These are phyloP conservation scores for Ampelocalamus luodianensis DNA, from an alignment of 176 grass and related monocot genomes.

Conservation along the genomic window DNA sequence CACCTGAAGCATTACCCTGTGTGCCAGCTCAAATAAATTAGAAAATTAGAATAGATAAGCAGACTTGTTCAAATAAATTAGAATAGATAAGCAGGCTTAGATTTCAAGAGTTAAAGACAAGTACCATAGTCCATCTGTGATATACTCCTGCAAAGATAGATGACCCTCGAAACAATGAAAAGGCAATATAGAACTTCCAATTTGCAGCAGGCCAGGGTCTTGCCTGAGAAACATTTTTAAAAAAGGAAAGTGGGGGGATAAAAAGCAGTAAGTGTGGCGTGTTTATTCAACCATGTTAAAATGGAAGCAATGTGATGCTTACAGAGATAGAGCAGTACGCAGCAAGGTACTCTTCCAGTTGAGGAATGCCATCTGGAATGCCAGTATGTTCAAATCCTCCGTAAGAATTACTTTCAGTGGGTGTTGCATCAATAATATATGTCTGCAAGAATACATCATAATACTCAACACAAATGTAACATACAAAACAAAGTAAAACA, in stretches of 20 bases:
- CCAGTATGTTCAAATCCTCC: conserved; percentile 72
- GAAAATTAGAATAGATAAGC: conserved; percentile 46
- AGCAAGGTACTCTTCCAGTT: conserved; percentile 83
- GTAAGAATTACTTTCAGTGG: conserved; percentile 45
- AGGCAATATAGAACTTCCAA: conserved; percentile 61
- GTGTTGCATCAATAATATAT: conserved; percentile 68
- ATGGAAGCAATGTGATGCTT: conserved; percentile 36
- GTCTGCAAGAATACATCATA: conserved; percentile 45
- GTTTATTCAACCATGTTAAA: conserved; percentile 14
- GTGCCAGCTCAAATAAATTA: conserved; percentile 50
- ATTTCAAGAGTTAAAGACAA: conserved; percentile 33
- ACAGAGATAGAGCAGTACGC: conserved; percentile 77
- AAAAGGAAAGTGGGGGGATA: not conserved
- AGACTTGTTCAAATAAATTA: conserved; percentile 43
- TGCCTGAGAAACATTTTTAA: conserved; percentile 54
- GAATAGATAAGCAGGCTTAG: conserved; percentile 26
- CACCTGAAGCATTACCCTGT: conserved; percentile 98
- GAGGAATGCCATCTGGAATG: conserved; percentile 85
- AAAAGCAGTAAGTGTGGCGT: not conserved
- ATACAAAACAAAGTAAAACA: conserved; percentile 18
- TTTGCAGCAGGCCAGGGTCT: conserved; percentile 81
- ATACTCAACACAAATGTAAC: too few species aligned
- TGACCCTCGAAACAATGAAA: conserved; percentile 71
- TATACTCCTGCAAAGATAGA: conserved; percentile 77
- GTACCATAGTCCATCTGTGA: conserved; percentile 86